Base-by-base conservation (phyloP, 257 asterid species). In the Nicotiana tomentosiformis region DNA sequence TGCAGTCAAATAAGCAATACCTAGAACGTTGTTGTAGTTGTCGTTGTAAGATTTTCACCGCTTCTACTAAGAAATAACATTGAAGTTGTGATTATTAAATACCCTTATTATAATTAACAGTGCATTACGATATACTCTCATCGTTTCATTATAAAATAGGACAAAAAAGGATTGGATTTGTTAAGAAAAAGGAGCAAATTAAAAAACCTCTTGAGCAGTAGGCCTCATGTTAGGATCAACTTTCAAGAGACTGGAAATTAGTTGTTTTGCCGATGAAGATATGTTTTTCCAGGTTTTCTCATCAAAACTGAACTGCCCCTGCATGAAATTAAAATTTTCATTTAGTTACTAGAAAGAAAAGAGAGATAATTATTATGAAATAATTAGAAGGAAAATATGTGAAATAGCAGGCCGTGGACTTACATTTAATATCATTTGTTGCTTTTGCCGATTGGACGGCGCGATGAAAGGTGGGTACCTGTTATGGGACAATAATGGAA, bases 381-480 rank as follows among this genome's bases (percentile, higher is more conserved):
- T 51, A 35, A 14, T 30, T 4, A 68, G 5, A 82, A 30, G 26
- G 23, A 7, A 26, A 78, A 10, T 18, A 60, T 57, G 23, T 67
- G 43, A 18, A 37, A 15, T 15, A 39, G 53, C 1, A 18, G 77
- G 57, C 32, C 82, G 29, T 3, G 37, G 64, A 89, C 93, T 76
- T 68, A 93, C 98, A 66, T 67, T 84, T 83, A 90, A 77, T 85
- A 94, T 93, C 93, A 93, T 90, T 61, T 93, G 97, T 84, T 94
- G 98, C 87, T 94, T 94, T 81, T 91, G 93, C 77, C 89, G 66
- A 87, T 91, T 88, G 78, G 96, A 87, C 74, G 88, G 95, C 0
- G 98, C 95, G 46, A 90, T 84, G 86, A 94, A 94, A 49, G 98
- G 98, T 39, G 97, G 97, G 85, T 94, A 93, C 91, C 97, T 94